phyloP scores from a whole-genome alignment of 495 filamentous ascomycete species.

The Penicillium coffeae region DNA sequence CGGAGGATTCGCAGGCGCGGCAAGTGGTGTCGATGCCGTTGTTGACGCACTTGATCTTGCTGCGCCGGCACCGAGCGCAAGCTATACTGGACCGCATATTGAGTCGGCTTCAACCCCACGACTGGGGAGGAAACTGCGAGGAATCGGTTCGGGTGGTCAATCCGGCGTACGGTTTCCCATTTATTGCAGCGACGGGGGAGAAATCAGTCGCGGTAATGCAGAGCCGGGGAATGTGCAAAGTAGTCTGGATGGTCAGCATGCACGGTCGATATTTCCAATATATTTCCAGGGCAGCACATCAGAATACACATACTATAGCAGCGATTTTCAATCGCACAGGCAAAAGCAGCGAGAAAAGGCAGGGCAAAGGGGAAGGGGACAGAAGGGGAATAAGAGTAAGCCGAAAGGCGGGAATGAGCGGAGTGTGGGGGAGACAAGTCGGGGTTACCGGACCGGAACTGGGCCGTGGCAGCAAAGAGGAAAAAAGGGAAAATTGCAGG shows the following conservation, averaged over 20 bases:
- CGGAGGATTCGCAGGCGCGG: conserved; percentile 70
- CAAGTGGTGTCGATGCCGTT: conserved; percentile 69
- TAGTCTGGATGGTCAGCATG: neutral
- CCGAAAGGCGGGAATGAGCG: conserved; percentile 23
- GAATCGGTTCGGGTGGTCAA: neutral
- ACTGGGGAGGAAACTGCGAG: neutral
- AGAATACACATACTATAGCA: too few relatives aligned
- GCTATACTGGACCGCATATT: conserved; percentile 75
- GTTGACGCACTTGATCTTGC: conserved; percentile 85
- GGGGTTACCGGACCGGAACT: conserved; percentile 35
- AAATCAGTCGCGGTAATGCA: too few relatives aligned
- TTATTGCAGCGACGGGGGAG: too few relatives aligned
- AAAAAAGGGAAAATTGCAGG: conserved; percentile 10
- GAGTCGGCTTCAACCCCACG: conserved; percentile 18
- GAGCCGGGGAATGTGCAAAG: neutral
- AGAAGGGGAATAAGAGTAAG: neutral
- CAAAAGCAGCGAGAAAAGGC: neutral
- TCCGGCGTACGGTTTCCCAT: conserved; percentile 3
- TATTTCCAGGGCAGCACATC: too few relatives aligned
- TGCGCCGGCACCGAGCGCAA: conserved; percentile 71
- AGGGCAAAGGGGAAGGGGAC: neutral
- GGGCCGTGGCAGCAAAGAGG: too few relatives aligned
- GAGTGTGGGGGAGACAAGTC: conserved; percentile 43
- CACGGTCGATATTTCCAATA: neutral
- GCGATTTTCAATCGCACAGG: too few relatives aligned